phyloP scores from a whole-genome alignment of 306 rosid genomes.

The Cyclanthera cordifolia region DNA sequence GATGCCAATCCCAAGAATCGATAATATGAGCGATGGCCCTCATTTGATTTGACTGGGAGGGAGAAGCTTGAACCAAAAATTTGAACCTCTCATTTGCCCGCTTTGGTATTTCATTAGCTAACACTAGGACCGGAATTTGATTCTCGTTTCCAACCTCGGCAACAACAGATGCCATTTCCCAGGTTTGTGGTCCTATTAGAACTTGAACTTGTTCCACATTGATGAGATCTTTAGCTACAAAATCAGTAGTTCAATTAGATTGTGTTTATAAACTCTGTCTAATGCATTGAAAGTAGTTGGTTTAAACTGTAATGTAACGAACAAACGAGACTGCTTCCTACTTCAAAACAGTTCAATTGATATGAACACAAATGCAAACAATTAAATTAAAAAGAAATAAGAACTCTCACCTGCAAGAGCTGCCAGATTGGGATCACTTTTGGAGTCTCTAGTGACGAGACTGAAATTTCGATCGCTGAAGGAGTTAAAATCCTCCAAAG shows the following conservation, averaged over 20 bases:
- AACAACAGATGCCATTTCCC: slow-evolving; percentile 36
- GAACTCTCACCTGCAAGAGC: slow-evolving; percentile 30
- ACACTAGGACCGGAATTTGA: slow-evolving; percentile 23
- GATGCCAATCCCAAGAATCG: slow-evolving; percentile 31
- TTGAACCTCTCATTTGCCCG: slow-evolving; percentile 34
- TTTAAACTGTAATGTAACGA: neutral
- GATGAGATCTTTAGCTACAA: slow-evolving; percentile 37
- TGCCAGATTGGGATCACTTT: slow-evolving; percentile 26
- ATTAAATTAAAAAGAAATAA: neutral
- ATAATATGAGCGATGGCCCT: slow-evolving; percentile 34
- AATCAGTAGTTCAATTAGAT: neutral
- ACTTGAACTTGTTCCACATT: slow-evolving; percentile 22
- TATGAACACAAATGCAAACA: neutral
- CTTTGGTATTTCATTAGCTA: slow-evolving; percentile 31
- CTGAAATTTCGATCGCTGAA: slow-evolving; percentile 14
- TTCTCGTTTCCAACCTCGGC: slow-evolving; percentile 25
- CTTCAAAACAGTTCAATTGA: neutral
- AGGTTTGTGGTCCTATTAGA: slow-evolving; percentile 33
- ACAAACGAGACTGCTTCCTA: neutral
- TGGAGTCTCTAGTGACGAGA: slow-evolving; percentile 20
- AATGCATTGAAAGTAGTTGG: neutral
- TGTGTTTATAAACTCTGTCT: neutral
- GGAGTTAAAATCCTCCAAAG: slow-evolving; percentile 22
- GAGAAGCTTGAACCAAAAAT: slow-evolving; percentile 30
- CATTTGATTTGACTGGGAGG: slow-evolving; percentile 22